A percentile compares a stretch with the other conserved stretches of the same genome.
These are phyloP conservation scores for Colletotrichum costaricense DNA, from an alignment of 2,329 filamentous ascomycete species.

Conservation along the genomic window DNA sequence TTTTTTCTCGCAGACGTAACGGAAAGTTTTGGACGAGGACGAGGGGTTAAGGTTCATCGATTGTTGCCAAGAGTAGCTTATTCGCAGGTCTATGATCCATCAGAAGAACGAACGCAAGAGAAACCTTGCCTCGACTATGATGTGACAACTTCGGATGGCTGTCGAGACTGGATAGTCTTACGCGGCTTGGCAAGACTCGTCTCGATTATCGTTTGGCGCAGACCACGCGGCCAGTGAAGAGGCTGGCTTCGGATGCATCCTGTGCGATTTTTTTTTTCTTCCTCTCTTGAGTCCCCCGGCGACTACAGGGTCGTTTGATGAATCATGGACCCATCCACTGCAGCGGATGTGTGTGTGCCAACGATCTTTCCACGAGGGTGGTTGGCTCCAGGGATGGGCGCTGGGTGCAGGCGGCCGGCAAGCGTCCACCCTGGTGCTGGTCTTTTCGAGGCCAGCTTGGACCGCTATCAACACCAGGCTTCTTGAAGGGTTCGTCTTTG, in stretches of 20 bases:
- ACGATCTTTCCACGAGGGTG: constrained; percentile 31
- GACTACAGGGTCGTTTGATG: constrained; percentile 12
- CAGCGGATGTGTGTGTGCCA: constrained; percentile 24
- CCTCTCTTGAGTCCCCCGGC: neutral
- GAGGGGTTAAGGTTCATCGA: constrained; percentile 2
- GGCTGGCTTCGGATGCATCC: neutral
- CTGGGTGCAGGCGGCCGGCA: constrained; percentile 26
- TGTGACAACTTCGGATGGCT: constrained; percentile 10
- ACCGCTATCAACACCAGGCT: constrained; percentile 12
- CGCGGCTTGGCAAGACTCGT: neutral
- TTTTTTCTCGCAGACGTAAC: neutral
- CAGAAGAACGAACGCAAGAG: neutral
- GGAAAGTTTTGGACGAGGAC: constrained; percentile 10
- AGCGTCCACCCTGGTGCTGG: constrained; percentile 1
- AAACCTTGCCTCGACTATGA: neutral
- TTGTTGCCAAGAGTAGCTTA: constrained; percentile 33
- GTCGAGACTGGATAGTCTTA: neutral
- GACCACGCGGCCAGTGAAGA: neutral
- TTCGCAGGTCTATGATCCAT: neutral
- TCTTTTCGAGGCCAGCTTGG: constrained; percentile 12
- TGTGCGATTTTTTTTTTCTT: constrained; percentile 11
- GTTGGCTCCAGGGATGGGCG: constrained; percentile 19
- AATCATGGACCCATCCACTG: constrained; percentile 27
- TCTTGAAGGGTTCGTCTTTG: constrained; percentile 11
- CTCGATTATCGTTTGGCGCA: neutral